phyloP scores from a whole-genome alignment of 352 stramenopile genomes.

The Phytophthora pini region DNA sequence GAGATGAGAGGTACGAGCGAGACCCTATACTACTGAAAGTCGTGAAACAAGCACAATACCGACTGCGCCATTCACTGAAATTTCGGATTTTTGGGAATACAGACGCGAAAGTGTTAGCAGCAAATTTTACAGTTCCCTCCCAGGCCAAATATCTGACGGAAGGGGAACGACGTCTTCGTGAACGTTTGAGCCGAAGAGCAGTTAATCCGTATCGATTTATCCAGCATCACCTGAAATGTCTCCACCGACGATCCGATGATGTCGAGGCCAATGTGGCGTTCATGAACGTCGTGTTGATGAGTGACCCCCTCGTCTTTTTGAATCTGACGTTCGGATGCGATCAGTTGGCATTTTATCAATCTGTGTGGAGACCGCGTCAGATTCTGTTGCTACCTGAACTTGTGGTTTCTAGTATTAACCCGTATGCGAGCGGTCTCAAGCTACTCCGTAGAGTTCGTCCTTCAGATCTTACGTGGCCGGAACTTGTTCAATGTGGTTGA shows the following conservation, averaged over 20 bases:
- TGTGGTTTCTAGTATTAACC: too few species aligned
- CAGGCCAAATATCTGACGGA: not conserved
- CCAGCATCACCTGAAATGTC: too few species aligned
- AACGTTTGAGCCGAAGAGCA: too few species aligned
- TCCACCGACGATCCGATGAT: not conserved
- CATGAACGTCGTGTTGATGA: not conserved
- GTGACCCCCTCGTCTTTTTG: not conserved
- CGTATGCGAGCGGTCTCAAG: too few species aligned
- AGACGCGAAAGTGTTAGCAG: too few species aligned
- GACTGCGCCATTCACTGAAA: not conserved
- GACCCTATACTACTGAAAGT: too few species aligned
- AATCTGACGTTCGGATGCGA: not conserved
- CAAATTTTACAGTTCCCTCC: not conserved
- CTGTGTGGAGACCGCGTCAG: not conserved
- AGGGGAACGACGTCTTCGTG: not conserved
- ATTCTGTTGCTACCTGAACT: too few species aligned
- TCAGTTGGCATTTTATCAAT: not conserved
- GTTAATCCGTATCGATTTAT: too few species aligned
- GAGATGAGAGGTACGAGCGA: conserved; percentile 7
- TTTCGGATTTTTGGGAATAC: not conserved
- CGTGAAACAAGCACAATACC: too few species aligned
- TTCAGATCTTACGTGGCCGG: too few species aligned
- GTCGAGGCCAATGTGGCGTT: not conserved
- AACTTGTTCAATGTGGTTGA: too few species aligned
- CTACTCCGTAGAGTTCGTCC: too few species aligned